phyloP scores from a whole-genome alignment of 306 rosid species.

The Acacia acuminata region DNA sequence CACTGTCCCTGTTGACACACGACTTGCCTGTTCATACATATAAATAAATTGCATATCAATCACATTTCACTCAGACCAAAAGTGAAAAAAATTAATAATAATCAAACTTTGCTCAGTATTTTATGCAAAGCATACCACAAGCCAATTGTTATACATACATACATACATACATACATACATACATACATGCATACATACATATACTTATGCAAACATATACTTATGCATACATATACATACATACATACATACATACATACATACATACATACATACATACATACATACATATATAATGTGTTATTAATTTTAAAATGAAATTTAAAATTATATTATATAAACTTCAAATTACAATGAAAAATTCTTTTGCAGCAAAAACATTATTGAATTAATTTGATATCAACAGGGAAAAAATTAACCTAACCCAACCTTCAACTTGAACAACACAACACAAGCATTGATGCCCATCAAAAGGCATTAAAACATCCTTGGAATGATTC shows the following conservation, averaged over 20 bases:
- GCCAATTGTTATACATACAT: too few species aligned
- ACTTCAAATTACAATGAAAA: not conserved
- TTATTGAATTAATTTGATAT: too few species aligned
- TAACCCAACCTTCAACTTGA: too few species aligned
- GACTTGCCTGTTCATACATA: slow-evolving; percentile 64
- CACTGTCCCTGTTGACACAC: slow-evolving; percentile 87
- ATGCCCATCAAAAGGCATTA: too few species aligned
- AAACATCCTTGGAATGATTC: too few species aligned
- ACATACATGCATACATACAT: not conserved
- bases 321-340: not conserved
- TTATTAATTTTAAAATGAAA: not conserved
- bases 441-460: too few species aligned
- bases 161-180: not conserved
- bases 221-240: too few species aligned
- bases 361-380: not conserved
- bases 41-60: not conserved
- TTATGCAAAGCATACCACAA: not conserved
- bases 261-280: too few species aligned
- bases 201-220: not conserved
- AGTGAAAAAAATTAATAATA: too few species aligned
- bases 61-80: not conserved
- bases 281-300: not conserved
- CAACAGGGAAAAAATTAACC: too few species aligned
- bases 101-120: not conserved
- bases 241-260: too few species aligned